phyloP scores from a whole-genome alignment of 2,329 filamentous ascomycete genomes.

The Tolypocladium endophyticum region DNA sequence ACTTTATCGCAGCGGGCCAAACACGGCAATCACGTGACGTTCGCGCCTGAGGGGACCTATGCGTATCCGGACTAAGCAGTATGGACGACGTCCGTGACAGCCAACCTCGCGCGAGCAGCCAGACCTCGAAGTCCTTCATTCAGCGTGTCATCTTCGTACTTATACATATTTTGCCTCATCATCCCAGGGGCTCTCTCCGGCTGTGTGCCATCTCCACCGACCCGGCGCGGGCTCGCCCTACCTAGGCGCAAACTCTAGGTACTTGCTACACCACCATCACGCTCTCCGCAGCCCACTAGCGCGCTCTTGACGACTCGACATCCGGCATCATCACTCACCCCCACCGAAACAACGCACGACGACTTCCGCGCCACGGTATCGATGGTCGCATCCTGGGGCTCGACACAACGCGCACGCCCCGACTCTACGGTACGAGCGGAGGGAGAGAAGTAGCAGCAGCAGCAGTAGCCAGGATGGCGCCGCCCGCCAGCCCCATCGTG shows the following conservation, averaged over 20 bases:
- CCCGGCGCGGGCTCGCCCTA: conserved; percentile 1
- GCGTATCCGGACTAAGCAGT: not conserved
- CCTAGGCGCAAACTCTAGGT: not conserved
- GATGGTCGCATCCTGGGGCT: conserved; percentile 7
- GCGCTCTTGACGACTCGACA: conserved; percentile 9
- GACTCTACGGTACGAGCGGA: conserved; percentile 4
- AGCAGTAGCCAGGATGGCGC: conserved; percentile 35
- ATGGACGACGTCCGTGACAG: not conserved
- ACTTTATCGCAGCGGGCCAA: not conserved
- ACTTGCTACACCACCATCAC: conserved; percentile 3
- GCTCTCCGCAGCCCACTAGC: conserved; percentile 10
- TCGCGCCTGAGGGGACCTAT: not conserved
- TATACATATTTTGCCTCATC: not conserved
- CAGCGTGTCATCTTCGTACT: not conserved
- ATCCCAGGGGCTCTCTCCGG: not conserved
- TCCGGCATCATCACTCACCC: conserved; percentile 3
- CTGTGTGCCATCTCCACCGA: conserved; percentile 1
- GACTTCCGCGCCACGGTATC: conserved; percentile 6
- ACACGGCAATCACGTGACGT: not conserved
- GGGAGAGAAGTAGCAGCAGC: conserved; percentile 5
- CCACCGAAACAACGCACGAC: not conserved
- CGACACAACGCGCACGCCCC: conserved; percentile 1
- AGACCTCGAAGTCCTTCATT: not conserved
- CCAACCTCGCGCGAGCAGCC: not conserved
- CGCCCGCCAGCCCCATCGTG: conserved; percentile 35